Base-by-base conservation (phyloP, 352 stramenopile species). In the Pythium periplocum region DNA sequence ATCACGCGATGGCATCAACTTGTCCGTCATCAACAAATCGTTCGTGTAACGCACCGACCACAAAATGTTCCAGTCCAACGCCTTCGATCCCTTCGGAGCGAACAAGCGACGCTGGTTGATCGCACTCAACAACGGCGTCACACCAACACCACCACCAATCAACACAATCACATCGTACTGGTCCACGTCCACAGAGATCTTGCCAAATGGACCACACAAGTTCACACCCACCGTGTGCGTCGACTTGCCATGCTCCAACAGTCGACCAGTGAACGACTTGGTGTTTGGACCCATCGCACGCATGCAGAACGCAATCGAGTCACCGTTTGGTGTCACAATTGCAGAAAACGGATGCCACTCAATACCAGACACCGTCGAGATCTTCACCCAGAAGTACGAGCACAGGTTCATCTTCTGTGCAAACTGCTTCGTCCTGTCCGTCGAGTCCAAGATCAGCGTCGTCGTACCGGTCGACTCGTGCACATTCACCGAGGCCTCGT, bases 331-430 rank as follows among this genome's bases (percentile, higher is more conserved):
- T 2, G 74, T 87, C 48, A 90, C 80, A 40, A 93, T 77, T 1
- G 80, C 78, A 5, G 81, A 90, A 64, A 93, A 93, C 47, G 80
- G 83, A 44, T 93, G 83, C 81, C 83, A 93, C 58, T 93, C 58
- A 4, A 71, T 68, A 7, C 45, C 46, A 38, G 78, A 90, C 31
- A 92, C 64, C 9, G 78, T 68, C n/a, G 83, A 75, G 3, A 90
- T 58, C 38, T 73, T 70, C n/a, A 93, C 59, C 45, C 83, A 80
- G 55, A 90, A 93, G 74, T 87, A 93, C 57, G 81, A 81, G 10
- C 73, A 81, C 33, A 71, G 66, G 39, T 78, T 65, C 47, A 86
- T 68, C n/a, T 62, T 60, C 63, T 73, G 66, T 1, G 79, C 83
- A 54, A 86, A 70, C 49, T 78, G 69, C 52, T 66, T 71, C 0